Conservation (phyloP, 257 asterid genomes). For the Echites panduratus region DNA sequence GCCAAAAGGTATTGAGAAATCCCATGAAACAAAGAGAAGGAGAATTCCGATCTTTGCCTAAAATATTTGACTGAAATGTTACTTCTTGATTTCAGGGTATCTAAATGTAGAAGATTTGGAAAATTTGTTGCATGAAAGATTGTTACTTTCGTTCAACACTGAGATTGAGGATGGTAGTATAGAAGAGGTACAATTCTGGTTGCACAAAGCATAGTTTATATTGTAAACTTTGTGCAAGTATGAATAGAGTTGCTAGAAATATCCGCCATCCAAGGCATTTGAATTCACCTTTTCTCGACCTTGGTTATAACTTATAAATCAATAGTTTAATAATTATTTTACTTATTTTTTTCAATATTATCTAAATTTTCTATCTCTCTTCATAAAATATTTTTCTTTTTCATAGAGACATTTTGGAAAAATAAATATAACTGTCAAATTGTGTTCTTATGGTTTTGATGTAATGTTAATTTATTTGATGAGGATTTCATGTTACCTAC, state of each 20-base stretch:
- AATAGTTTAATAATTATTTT: no score
- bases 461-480: no score
- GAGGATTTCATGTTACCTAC: no score
- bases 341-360: no score
- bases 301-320: no score
- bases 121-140: conserved; percentile 40
- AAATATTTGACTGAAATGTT: not conserved
- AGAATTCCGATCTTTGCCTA: not conserved
- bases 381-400: no score
- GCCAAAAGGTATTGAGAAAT: conserved; percentile 17
- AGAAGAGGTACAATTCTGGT: conserved; percentile 32
- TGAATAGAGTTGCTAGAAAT: not conserved
- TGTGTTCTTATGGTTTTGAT: no score
- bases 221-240: not conserved
- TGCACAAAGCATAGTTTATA: not conserved
- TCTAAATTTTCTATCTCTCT: no score
- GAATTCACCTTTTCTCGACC: not conserved
- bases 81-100: not conserved
- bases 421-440: no score
- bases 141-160: conserved; percentile 50
- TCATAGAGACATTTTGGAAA: no score
- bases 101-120: conserved; percentile 33
- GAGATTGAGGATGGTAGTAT: conserved; percentile 61
- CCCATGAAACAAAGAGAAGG: not conserved
- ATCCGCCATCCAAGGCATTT: not conserved